phyloP scores from a whole-genome alignment of 2,329 filamentous ascomycete genomes.

The Fusarium palustre region DNA sequence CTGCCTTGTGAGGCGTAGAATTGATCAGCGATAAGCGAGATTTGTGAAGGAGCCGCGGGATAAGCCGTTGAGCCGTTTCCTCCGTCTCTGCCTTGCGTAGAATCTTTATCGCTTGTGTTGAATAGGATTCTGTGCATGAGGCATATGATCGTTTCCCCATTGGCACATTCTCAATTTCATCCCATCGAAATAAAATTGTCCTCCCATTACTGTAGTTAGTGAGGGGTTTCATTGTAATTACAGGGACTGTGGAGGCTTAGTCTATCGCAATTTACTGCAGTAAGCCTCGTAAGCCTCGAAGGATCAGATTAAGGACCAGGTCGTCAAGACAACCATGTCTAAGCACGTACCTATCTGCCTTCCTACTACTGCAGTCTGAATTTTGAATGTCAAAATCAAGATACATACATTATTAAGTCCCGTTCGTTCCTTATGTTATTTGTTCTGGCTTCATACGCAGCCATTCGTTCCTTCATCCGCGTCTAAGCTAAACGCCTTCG shows the following conservation, averaged over 20 bases:
- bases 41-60: background rate
- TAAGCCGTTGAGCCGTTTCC: background rate
- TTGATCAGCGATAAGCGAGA: conserved; percentile 5
- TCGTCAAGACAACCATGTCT: background rate
- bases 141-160: background rate
- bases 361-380: background rate
- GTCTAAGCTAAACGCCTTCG: background rate
- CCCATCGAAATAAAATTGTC: background rate
- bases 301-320: conserved; percentile 1
- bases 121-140: background rate
- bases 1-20: background rate
- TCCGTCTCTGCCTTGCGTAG: background rate
- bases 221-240: conserved; percentile 1
- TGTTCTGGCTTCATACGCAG: background rate
- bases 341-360: background rate
- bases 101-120: background rate
- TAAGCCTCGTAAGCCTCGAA: background rate
- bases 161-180: background rate
- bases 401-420: conserved; percentile 7
- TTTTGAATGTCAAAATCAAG: background rate
- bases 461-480: conserved; percentile 6
- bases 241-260: background rate
- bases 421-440: background rate
- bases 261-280: conserved; percentile 21
- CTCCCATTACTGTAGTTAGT: background rate